Evolutionary conservation across 768 basidiomycete genomes (phyloP), one percentile per base, ranked within the genome.

Genomic region (Podaxis sp.): DNA sequence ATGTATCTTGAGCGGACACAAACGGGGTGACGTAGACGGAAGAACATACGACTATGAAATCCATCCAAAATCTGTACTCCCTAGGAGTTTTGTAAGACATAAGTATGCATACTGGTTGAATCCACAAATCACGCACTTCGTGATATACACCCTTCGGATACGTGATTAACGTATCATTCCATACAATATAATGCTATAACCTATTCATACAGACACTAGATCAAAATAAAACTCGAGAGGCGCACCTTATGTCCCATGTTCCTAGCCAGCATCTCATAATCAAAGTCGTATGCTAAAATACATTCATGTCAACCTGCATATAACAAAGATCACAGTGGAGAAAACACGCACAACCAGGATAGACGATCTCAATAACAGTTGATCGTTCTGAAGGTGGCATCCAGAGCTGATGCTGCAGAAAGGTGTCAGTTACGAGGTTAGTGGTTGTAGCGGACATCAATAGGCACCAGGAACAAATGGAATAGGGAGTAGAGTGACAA

Each of bases 291-390:
- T 4, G 74, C 80, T 79, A 54, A n/a, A 19, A 19, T 8, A 46
- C 19, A 22, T 46, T 46, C 19, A 17, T 17, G 43, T 46, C 43
- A 46, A 19, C 17, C 15, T 17, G 9, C 15, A n/a, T 8, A 24
- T 25, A 50, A 25, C 13, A 25, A 17, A 11, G 37, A 13, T n/a
- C 36, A 7, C 37, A 43, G 17, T 46, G 43, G 2, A 3, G n/a
- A 52, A 12, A 9, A 8, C 11, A 59, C 66, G 40, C 84, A 59
- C 88, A 85, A 19, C 73, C 72, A 0, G 87, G 88, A 67, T 75
- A 84, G 73, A 90, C 84, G 25, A 91, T 83, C 71, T 92, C 89
- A 64, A 91, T 86, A 7, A 90, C 84, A 9, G 88, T 84, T 12
- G 87, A 82, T 22, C 82, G 73, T 4, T 82, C 80, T 1, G 85